phyloP scores from a whole-genome alignment of 2,329 filamentous ascomycete genomes.

The Diaporthe sp. region DNA sequence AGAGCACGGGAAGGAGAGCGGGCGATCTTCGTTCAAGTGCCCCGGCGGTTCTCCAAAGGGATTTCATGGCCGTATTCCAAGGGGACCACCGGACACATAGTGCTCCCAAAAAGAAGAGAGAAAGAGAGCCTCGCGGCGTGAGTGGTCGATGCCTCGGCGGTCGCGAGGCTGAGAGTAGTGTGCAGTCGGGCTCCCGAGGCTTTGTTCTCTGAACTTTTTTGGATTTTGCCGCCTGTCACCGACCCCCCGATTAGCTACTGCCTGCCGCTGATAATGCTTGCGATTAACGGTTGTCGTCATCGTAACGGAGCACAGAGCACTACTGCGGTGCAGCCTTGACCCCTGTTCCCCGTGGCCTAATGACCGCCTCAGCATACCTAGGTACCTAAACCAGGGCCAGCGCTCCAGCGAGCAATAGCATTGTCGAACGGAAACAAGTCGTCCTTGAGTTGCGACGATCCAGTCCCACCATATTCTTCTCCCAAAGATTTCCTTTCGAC shows the following conservation, averaged over 20 bases:
- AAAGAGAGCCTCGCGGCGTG: background rate
- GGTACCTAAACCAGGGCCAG: slow-evolving; percentile 7
- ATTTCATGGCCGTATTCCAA: slow-evolving; percentile 30
- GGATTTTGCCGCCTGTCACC: slow-evolving; percentile 27
- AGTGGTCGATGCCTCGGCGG: background rate
- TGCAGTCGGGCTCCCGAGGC: background rate
- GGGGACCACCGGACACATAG: slow-evolving; percentile 27
- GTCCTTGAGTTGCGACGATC: background rate
- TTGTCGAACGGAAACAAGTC: background rate
- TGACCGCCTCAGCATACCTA: slow-evolving; percentile 13
- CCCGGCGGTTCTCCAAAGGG: slow-evolving; percentile 32
- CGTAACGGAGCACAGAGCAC: background rate
- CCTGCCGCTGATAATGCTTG: slow-evolving; percentile 17
- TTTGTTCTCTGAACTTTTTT: slow-evolving; percentile 29
- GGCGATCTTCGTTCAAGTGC: slow-evolving; percentile 33
- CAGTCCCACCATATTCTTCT: background rate
- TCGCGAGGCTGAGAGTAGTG: background rate
- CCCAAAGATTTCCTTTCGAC: background rate
- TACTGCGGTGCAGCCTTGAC: background rate
- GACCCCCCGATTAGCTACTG: background rate
- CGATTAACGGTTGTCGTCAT: slow-evolving; percentile 16
- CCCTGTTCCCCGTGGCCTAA: slow-evolving; percentile 9
- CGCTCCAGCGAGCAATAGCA: background rate
- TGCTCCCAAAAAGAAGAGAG: background rate
- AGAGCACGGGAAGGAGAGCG: slow-evolving; percentile 23